Base-by-base conservation (phyloP, 768 basidiomycete species). In the Grammothele lineata region DNA sequence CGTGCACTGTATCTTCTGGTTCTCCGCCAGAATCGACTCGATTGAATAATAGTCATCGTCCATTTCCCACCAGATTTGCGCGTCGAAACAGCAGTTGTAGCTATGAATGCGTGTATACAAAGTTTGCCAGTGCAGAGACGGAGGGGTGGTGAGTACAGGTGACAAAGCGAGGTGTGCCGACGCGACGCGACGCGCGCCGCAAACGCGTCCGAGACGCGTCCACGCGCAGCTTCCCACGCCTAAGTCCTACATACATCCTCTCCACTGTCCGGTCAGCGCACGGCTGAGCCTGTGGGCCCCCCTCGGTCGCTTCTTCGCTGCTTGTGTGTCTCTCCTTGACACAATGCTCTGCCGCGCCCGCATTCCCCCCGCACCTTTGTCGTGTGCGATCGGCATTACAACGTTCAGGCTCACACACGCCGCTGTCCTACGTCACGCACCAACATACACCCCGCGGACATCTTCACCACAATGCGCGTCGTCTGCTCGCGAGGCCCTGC, bases 1-100 rank as follows among this genome's bases (percentile, higher is more conserved):
- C 3, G 86, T 91, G 64, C 93, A 96, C 70, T 92, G 89, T 30
- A 97, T 75, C 77, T 92, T 96, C 90, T 94, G 59, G 61, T 94
- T 94, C 60, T 92, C 91, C 14, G 92, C 87, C 21, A 95, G 77
- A 56, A 97, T 95, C 5, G 89, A 79, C 48, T 93, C 89, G 44
- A 95, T 78, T 0, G 89, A 92, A 65, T 88, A 95, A 65, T 97
- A 97, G 63, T 94, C 91, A 59, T 85, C 74, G 49, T 94, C 89
- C 92, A 93, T 94, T 7, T 7, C 14, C 27, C 8, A 7, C 14
- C 27, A 7, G 27, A 14, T 30, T 14, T 14, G 14, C 27, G 27
- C 27, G n/a, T n/a, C n/a, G n/a, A n/a, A n/a, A n/a, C n/a, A n/a
- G n/a, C n/a, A n/a, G n/a, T n/a, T n/a, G n/a, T n/a, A n/a, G n/a